Base-by-base conservation (phyloP, 2,329 filamentous ascomycete species). In the Chalaropsis thielavioides region DNA sequence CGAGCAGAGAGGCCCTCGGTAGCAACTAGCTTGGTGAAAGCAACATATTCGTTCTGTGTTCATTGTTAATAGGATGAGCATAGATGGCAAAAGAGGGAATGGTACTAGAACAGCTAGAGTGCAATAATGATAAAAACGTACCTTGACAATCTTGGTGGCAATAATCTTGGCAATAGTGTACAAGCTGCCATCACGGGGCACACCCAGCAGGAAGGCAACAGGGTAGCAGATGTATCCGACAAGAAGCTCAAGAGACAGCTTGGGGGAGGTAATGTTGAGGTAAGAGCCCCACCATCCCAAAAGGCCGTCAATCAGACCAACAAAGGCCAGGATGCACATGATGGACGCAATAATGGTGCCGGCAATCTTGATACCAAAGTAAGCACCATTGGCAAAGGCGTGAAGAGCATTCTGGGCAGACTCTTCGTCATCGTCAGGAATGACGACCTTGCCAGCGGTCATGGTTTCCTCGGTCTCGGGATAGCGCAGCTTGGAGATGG, bases 401-500 rank as follows among this genome's bases (percentile, higher is more conserved):
- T 95, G 89, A 3, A 96, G 82, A 13, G 84, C 82, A 72, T 96
- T 96, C 68, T 86, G 80, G n/a, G 89, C 83, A 70, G 82, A 83
- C 73, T 90, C 79, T 69, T 92, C 87, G 6, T 87, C 82, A 64
- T 92, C 87, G 40, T 94, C 87, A 1, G 90, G 90, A 31, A 95
- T 83, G 51, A 92, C 84, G 38, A 94, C 87, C 19, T 85, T 83
- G 65, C 90, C 90, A 3, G 89, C 87, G 0, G 91, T 96, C 43
- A 95, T 79, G 0, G 90, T 89, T 75, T 92, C 88, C 74, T 95
- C 90, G 2, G 84, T 87, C 76, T 96, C 92, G 2, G 92, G 92
- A 74, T 88, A 96, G 66, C 92, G 87, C 71, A 96, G 81, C 77
- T 96, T 96, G 68, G 88, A 92, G 68, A 94, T 86, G 62, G 91